phyloP scores from a whole-genome alignment of 176 grass and related monocot species.

The Carex cristatella region DNA sequence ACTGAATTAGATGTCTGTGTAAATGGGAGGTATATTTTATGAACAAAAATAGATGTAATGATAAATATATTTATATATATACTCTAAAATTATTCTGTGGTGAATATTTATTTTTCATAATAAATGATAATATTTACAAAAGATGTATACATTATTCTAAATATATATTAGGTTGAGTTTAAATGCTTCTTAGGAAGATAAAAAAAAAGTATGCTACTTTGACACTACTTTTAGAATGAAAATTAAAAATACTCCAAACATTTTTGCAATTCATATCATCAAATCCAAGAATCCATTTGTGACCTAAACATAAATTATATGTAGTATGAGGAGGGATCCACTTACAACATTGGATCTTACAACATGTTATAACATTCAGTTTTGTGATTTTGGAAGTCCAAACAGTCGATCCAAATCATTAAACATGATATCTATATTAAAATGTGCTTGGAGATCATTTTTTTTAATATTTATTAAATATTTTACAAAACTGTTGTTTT shows the following conservation, averaged over 20 bases:
- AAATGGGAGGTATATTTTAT: background rate
- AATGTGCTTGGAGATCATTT: too few relatives aligned
- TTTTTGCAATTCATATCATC: background rate
- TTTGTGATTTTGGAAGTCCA: too few relatives aligned
- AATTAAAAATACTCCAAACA: background rate
- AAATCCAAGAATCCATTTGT: too few relatives aligned
- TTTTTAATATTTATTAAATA: too few relatives aligned
- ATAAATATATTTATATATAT: background rate
- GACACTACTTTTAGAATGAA: background rate
- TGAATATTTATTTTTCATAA: background rate
- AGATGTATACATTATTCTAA: background rate
- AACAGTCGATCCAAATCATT: too few relatives aligned
- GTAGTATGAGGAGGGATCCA: too few relatives aligned
- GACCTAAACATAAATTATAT: too few relatives aligned
- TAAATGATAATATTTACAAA: background rate
- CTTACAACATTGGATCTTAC: too few relatives aligned
- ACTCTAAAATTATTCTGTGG: background rate
- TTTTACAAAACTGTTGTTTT: too few relatives aligned
- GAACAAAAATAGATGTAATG: background rate
- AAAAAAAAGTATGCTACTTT: background rate
- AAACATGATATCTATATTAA: too few relatives aligned
- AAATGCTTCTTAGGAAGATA: background rate
- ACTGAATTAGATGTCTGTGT: background rate
- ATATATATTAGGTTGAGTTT: background rate
- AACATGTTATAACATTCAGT: too few relatives aligned